Conservation (phyloP, 371 early-diverging fungal species). For the Paramicrosporidium saccamoebae region DNA sequence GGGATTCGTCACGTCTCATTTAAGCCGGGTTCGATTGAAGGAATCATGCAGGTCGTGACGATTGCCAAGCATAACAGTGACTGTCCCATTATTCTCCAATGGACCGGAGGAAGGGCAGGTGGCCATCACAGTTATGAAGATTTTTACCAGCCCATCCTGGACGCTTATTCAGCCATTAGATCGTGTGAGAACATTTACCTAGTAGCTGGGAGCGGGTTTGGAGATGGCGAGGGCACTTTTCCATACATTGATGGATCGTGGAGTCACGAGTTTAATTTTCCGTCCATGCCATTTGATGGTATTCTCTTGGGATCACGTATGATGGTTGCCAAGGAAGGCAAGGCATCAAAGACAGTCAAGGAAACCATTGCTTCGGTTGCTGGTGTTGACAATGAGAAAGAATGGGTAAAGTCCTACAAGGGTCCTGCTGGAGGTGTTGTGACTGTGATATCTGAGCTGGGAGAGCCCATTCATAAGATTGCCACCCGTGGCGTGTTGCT, state of each 20-base stretch:
- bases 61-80: constrained; percentile 64
- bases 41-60: constrained; percentile 48
- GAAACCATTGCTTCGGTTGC: constrained; percentile 61
- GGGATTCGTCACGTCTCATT: constrained; percentile 68
- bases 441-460: constrained; percentile 72
- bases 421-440: constrained; percentile 63
- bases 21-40: constrained; percentile 60
- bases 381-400: constrained; percentile 37
- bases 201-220: constrained; percentile 71
- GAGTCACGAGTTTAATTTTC: constrained; percentile 38
- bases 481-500: constrained; percentile 72
- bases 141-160: constrained; percentile 64
- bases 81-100: constrained; percentile 68
- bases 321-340: constrained; percentile 74
- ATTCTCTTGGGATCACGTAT: constrained; percentile 69
- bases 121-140: constrained; percentile 91
- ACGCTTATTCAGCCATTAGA: constrained; percentile 67
- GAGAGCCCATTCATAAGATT: constrained; percentile 87
- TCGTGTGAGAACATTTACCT: constrained; percentile 49
- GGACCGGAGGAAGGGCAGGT: constrained; percentile 90
- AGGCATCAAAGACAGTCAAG: constrained; percentile 49
- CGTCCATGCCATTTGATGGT: constrained; percentile 88
- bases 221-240: constrained; percentile 55
- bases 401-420: constrained; percentile 78
- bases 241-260: constrained; percentile 86